Evolutionary conservation across 1,284 basidiomycete species (phyloP), one percentile per base, ranked within the genome.

Genomic region (Pisolithus thermaeus): DNA sequence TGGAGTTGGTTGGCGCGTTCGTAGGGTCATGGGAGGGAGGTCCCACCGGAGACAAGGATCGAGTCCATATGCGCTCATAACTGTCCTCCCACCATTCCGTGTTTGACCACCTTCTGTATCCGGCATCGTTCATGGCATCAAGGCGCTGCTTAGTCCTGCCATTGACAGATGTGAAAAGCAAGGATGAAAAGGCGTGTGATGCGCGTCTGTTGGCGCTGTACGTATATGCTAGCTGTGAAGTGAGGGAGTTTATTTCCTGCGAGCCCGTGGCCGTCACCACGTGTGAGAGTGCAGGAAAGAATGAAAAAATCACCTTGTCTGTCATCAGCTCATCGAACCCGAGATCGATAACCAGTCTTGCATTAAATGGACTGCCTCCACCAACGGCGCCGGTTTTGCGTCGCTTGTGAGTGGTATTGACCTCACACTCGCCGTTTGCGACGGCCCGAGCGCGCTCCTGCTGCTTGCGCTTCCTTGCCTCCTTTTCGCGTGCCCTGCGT

Each of bases 241-340:
- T 82, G 64, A 99, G 79, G 18, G 92, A 97, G 55, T 76, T 81
- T 55, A 96, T 79, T 75, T 99, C 97, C 91, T 96, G 65, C 28
- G 16, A 43, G 42, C 6, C 20, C 47, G 49, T 52, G 51, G 35
- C 49, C 44, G 41, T 63, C 52, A 50, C 50, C 50, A 53, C 43
- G 52, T 49, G 56, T 58, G 53, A 22, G 42, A 54, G 57, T 43
- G 46, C 50, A 56, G 12, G 42, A 47, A 35, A 49, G 55, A 53
- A 52, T 52, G 53, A 56, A 44, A 56, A 32, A 72, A 84, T 60
- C 65, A 94, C 95, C 75, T 93, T 94, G 51, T 94, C 92, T 46
- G 73, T 83, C 97, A 99, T 99, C 70, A 88, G 77, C 45, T 93
- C 83, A 67, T 99, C 97, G 65, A 99, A 99, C 2, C 87, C 92